A percentile compares a stretch with the other conserved stretches of the same genome.
Evolutionary conservation across 169 alveolate species (phyloP).

Genomic region (Plasmodium falciparum): DNA sequence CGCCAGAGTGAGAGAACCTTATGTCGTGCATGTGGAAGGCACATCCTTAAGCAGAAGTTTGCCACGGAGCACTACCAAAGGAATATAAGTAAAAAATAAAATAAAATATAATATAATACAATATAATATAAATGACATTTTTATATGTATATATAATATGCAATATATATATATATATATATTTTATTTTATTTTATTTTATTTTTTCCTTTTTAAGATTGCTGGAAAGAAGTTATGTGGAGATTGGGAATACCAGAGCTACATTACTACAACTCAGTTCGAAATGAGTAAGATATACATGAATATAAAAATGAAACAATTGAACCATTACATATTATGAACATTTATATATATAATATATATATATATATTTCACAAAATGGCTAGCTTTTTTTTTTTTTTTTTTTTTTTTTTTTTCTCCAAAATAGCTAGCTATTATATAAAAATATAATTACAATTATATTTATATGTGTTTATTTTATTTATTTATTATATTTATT

Average conservation of each 20-base stretch:
- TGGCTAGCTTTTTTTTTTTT: slow-evolving; percentile 8
- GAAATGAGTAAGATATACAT: slow-evolving; percentile 35
- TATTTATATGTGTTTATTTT: not conserved
- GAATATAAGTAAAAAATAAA: slow-evolving; percentile 27
- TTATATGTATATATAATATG: not conserved
- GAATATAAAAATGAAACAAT: too few relatives aligned
- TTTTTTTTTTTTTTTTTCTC: not conserved
- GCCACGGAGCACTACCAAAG: slow-evolving; percentile 84
- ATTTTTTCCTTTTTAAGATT: slow-evolving; percentile 10
- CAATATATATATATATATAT: not conserved
- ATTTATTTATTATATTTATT: not conserved
- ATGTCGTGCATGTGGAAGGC: slow-evolving; percentile 83
- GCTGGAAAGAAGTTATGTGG: slow-evolving; percentile 78
- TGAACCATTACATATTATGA: too few relatives aligned
- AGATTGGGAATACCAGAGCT: slow-evolving; percentile 74
- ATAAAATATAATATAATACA: not conserved
- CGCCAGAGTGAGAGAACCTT: slow-evolving; percentile 82
- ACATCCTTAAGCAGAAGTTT: slow-evolving; percentile 81
- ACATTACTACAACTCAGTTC: slow-evolving; percentile 62
- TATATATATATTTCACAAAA: not conserved
- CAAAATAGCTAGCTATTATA: not conserved
- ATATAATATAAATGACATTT: not conserved
- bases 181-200: not conserved
- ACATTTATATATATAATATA: not conserved
- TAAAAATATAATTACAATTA: not conserved